Evolutionary conservation across 225 moss, liverwort and hornwort genomes (phyloP).

Genomic region (Anthoceros angustus): DNA sequence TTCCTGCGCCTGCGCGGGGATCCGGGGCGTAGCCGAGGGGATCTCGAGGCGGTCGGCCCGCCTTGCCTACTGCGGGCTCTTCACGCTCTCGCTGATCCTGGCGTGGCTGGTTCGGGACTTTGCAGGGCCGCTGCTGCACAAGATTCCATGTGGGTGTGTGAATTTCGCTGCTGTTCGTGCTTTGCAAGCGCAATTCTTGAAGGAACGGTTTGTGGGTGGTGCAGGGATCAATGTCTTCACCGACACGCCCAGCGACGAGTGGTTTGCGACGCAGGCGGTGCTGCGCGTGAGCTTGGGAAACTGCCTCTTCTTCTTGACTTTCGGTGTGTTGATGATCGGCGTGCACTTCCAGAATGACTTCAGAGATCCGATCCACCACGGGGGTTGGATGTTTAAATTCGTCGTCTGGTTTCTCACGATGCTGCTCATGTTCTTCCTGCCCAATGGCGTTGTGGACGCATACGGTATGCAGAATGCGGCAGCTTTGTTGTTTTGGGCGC

Average conservation of each 20-base stretch:
- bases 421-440: conserved; percentile 66
- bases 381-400: conserved; percentile 94
- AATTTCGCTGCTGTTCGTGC: neutral
- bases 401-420: conserved; percentile 59
- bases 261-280: conserved; percentile 96
- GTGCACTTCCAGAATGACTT: conserved; percentile 82
- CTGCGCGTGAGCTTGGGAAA: conserved; percentile 92
- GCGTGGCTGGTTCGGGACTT: conserved; percentile 93
- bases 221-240: conserved; percentile 87
- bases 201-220: neutral
- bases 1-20: conserved; percentile 90
- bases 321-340: conserved; percentile 79
- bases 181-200: neutral
- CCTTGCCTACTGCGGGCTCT: conserved; percentile 87
- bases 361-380: conserved; percentile 89
- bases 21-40: conserved; percentile 73
- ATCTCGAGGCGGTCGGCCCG: conserved; percentile 91
- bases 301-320: conserved; percentile 56
- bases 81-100: conserved; percentile 73
- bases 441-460: conserved; percentile 62
- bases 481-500: neutral
- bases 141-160: conserved; percentile 59
- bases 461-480: conserved; percentile 40
- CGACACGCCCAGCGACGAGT: conserved; percentile 75
- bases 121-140: conserved; percentile 76